These are phyloP conservation scores for Capillidium heterosporum DNA, from an alignment of 371 early-diverging fungal species.

Conservation along the genomic window DNA sequence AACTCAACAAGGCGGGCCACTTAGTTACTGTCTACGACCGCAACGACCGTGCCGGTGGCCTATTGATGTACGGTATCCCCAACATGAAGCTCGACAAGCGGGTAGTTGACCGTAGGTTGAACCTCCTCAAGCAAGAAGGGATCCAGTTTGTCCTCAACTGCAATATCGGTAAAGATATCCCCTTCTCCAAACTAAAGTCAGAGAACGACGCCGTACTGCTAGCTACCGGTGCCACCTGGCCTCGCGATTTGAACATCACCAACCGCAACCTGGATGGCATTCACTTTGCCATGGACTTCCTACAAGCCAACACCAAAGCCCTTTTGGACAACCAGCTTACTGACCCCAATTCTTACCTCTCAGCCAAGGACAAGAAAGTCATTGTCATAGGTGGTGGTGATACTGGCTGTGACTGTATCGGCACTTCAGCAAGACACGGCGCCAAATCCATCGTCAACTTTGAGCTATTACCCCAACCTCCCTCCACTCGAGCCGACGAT, in stretches of 20 bases:
- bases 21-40: conserved; percentile 86
- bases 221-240: conserved; percentile 93
- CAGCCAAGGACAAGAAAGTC: conserved; percentile 81
- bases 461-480: conserved; percentile 86
- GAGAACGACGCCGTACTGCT: conserved; percentile 69
- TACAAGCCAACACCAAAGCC: conserved; percentile 75
- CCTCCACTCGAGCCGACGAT: conserved; percentile 51
- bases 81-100: conserved; percentile 98
- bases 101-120: conserved; percentile 79
- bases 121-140: conserved; percentile 83
- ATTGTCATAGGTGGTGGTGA: conserved; percentile 97
- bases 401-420: conserved; percentile 93
- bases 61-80: conserved; percentile 95
- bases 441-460: conserved; percentile 85
- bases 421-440: conserved; percentile 81
- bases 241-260: conserved; percentile 78
- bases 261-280: conserved; percentile 74
- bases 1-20: conserved; percentile 92
- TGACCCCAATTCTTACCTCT: conserved; percentile 49
- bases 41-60: conserved; percentile 86
- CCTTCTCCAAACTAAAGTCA: conserved; percentile 34
- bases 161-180: conserved; percentile 68
- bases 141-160: conserved; percentile 67
- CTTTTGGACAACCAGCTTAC: conserved; percentile 54
- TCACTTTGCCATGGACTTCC: conserved; percentile 95